phyloP scores from a whole-genome alignment of 176 grass and related monocot genomes.

The Chloris gayana region DNA sequence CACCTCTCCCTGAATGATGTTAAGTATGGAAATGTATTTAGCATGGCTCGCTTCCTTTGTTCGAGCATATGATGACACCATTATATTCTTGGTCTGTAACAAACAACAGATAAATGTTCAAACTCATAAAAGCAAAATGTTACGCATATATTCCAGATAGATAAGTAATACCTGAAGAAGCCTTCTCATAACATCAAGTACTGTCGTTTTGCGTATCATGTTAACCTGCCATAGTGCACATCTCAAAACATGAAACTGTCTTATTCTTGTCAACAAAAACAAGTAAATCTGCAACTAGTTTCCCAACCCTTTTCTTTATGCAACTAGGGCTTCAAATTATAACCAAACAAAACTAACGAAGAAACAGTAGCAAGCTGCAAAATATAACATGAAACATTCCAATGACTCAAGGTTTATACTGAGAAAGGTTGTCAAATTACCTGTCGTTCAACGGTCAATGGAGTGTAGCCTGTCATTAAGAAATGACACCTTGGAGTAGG shows the following conservation, averaged over 20 bases:
- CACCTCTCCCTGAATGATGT: constrained; percentile 99
- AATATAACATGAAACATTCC: constrained; percentile 10
- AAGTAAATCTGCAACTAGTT: background rate
- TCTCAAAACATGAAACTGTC: constrained; percentile 30
- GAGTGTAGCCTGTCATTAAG: constrained; percentile 99
- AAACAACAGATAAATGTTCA: constrained; percentile 23
- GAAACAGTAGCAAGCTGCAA: background rate
- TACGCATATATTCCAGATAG: background rate
- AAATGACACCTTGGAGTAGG: constrained; percentile 99
- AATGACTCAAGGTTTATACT: constrained; percentile 11
- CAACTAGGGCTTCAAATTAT: constrained; percentile 24
- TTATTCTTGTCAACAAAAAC: background rate
- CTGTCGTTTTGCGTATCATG: constrained; percentile 97
- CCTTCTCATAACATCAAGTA: constrained; percentile 98
- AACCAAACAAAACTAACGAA: constrained; percentile 14
- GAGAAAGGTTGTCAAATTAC: constrained; percentile 53
- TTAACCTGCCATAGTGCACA: constrained; percentile 69
- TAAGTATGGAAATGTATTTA: constrained; percentile 99
- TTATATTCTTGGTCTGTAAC: constrained; percentile 96
- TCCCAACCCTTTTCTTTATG: background rate
- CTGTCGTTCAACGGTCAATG: constrained; percentile 94
- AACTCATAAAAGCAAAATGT: constrained; percentile 8
- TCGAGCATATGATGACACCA: constrained; percentile 97
- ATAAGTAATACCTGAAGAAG: constrained; percentile 66
- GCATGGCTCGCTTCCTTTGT: constrained; percentile 99